Conservation (phyloP, 176 grass and related monocot species). For the Raddia distichophylla region DNA sequence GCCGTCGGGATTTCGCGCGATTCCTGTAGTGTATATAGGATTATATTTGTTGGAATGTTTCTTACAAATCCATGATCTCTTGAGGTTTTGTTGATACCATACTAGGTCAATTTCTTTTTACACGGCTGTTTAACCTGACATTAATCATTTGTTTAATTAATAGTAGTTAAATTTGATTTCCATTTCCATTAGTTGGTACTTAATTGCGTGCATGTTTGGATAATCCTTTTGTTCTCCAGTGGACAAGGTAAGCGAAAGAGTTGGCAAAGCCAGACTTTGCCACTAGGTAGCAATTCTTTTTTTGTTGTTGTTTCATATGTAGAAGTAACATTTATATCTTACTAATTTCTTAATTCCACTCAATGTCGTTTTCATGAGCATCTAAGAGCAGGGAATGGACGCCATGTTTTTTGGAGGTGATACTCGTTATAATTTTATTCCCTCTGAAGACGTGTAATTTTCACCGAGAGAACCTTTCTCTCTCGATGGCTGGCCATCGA, state of each 20-base stretch:
- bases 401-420: conserved; percentile 16
- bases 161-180: neutral
- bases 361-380: conserved; percentile 20
- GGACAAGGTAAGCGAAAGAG: conserved; percentile 15
- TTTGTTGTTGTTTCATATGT: neutral
- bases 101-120: neutral
- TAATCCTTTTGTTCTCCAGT: neutral
- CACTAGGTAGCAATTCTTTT: conserved; percentile 14
- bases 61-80: neutral
- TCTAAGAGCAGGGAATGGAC: conserved; percentile 16
- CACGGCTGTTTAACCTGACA: neutral
- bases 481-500: too few relatives aligned
- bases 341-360: neutral
- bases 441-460: neutral
- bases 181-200: neutral
- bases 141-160: neutral
- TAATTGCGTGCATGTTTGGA: neutral
- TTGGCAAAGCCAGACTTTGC: conserved; percentile 48
- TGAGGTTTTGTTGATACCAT: neutral
- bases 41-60: neutral
- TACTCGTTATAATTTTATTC: neutral
- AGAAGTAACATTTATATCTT: conserved; percentile 37
- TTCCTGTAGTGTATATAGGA: too few relatives aligned
- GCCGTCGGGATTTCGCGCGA: too few relatives aligned
- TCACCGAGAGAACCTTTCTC: too few relatives aligned